phyloP scores from a whole-genome alignment of 345 rosid species.

The Angophora floribunda region DNA sequence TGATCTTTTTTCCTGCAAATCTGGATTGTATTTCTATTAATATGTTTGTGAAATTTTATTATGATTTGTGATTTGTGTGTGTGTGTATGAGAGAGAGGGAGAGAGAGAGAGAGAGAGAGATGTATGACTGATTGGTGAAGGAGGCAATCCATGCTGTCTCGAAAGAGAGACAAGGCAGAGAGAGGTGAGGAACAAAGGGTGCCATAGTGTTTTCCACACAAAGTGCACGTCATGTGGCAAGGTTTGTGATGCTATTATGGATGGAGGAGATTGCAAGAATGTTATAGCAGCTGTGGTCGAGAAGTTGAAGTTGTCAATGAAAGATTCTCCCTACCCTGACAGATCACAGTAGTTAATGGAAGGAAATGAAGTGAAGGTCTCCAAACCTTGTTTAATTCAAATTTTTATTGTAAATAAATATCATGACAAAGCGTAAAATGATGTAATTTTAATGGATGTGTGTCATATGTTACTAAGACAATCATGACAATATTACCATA shows the following conservation, averaged over 20 bases:
- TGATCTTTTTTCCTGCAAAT: no score
- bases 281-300: not conserved
- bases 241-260: not conserved
- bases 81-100: no score
- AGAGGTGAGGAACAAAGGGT: not conserved
- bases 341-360: not conserved
- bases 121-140: no score
- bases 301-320: not conserved
- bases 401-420: no score
- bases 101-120: no score
- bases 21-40: no score
- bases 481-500: not conserved
- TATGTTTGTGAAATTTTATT: no score
- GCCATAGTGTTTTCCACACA: no score
- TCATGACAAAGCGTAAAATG: not conserved
- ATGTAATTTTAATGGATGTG: accelerated
- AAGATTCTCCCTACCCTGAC: not conserved
- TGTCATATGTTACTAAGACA: not conserved
- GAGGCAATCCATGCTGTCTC: no score
- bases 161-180: not conserved
- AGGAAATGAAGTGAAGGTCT: not conserved
- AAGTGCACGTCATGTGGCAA: no score
- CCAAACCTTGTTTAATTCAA: not conserved
- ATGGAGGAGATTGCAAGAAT: not conserved
- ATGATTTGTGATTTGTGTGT: no score